Evolutionary conservation across 805 yeast genomes (phyloP).

Genomic region (Candida xyloterini): DNA sequence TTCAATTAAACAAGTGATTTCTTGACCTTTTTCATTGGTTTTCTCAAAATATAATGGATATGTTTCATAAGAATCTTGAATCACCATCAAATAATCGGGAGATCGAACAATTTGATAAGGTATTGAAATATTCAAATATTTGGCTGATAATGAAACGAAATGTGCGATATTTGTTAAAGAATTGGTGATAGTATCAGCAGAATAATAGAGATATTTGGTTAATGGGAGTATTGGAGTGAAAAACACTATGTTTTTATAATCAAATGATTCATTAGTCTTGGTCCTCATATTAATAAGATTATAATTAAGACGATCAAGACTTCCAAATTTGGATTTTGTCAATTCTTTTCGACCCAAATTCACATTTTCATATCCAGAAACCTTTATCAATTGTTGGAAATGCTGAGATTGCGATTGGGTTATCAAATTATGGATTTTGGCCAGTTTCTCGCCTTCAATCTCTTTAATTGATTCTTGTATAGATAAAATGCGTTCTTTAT

Average conservation of each 20-base stretch:
- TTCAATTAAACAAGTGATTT: slow-evolving; percentile 15
- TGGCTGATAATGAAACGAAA: slow-evolving; percentile 17
- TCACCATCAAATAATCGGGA: slow-evolving; percentile 10
- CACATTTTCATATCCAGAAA: slow-evolving; percentile 11
- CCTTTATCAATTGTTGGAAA: slow-evolving; percentile 17
- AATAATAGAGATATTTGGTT: slow-evolving; percentile 17
- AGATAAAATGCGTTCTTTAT: background rate
- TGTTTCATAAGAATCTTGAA: slow-evolving; percentile 5
- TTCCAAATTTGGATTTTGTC: slow-evolving; percentile 1
- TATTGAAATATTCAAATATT: slow-evolving; percentile 17
- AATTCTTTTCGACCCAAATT: background rate
- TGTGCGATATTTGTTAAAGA: slow-evolving; percentile 21
- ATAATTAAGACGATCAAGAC: slow-evolving; percentile 14
- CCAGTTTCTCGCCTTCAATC: slow-evolving; percentile 13
- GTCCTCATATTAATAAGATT: slow-evolving; percentile 12
- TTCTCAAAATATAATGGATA: slow-evolving; percentile 9
- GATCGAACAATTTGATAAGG: slow-evolving; percentile 22
- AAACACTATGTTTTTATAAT: slow-evolving; percentile 16
- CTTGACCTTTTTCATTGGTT: slow-evolving; percentile 7
- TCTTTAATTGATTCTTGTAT: slow-evolving; percentile 7
- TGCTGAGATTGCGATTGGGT: slow-evolving; percentile 12
- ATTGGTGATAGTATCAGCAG: slow-evolving; percentile 20
- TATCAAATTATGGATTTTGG: slow-evolving; percentile 13
- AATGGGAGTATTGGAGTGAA: slow-evolving; percentile 30
- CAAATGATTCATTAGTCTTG: slow-evolving; percentile 3